phyloP scores from a whole-genome alignment of 148 eudicot species.

The Nepenthes gracilis region DNA sequence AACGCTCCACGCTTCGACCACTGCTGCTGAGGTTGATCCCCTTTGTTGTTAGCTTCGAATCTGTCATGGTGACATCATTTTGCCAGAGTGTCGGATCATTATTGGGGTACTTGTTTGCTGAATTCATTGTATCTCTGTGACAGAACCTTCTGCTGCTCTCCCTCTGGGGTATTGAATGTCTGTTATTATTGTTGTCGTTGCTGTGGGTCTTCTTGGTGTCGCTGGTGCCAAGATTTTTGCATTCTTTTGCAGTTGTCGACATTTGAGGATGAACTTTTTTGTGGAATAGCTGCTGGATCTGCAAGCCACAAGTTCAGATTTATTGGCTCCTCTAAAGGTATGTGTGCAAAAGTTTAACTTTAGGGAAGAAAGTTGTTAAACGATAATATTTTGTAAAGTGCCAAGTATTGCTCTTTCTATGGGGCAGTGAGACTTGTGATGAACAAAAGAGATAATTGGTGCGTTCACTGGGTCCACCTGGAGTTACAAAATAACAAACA shows the following conservation, averaged over 20 bases:
- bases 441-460: too few species aligned
- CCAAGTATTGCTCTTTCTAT: too few species aligned
- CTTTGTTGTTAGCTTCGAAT: conserved; percentile 3
- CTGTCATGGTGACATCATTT: conserved; percentile 7
- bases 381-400: too few species aligned
- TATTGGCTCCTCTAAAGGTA: too few species aligned
- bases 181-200: conserved; percentile 3
- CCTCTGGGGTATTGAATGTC: conserved; percentile 9
- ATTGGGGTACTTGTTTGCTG: conserved; percentile 10
- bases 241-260: conserved; percentile 12
- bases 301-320: neutral
- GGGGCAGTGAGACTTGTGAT: too few species aligned
- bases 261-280: conserved; percentile 45
- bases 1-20: conserved; percentile 30
- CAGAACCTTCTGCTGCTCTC: conserved; percentile 9
- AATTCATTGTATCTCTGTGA: conserved; percentile 2
- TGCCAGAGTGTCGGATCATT: conserved; percentile 11
- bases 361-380: too few species aligned
- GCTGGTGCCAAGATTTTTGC: conserved; percentile 7
- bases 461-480: too few species aligned
- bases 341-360: too few species aligned
- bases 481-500: too few species aligned
- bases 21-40: neutral
- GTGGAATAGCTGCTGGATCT: conserved; percentile 31
- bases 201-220: conserved; percentile 9